phyloP scores from a whole-genome alignment of 176 grass and related monocot genomes.

The Zea luxurians region DNA sequence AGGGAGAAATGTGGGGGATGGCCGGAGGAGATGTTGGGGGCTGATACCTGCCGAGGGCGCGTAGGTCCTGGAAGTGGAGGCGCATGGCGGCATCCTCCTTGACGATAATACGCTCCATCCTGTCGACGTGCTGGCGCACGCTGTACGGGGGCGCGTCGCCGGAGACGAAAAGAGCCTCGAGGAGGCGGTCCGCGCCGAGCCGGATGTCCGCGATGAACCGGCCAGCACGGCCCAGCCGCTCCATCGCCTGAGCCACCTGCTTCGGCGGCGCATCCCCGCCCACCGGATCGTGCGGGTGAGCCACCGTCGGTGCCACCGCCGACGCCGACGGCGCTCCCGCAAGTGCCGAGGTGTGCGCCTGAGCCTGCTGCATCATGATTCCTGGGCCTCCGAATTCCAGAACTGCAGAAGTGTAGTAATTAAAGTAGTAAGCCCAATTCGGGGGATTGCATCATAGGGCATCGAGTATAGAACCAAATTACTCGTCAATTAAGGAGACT shows the following conservation, averaged over 20 bases:
- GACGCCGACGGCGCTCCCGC: slow-evolving; percentile 14
- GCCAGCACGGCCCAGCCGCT: slow-evolving; percentile 65
- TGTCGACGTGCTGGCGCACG: slow-evolving; percentile 40
- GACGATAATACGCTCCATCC: slow-evolving; percentile 35
- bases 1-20: too few relatives aligned
- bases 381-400: background rate
- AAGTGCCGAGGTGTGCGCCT: slow-evolving; percentile 11
- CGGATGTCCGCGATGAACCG: slow-evolving; percentile 90
- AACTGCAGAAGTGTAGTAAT: background rate
- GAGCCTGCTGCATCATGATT: slow-evolving; percentile 48
- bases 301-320: slow-evolving; percentile 20
- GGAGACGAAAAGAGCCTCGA: slow-evolving; percentile 78
- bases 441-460: too few relatives aligned
- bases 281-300: background rate
- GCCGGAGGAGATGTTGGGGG: background rate
- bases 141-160: slow-evolving; percentile 42
- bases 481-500: too few relatives aligned
- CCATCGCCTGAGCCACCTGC: slow-evolving; percentile 97
- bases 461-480: too few relatives aligned
- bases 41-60: slow-evolving; percentile 59
- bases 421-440: background rate
- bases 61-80: slow-evolving; percentile 85
- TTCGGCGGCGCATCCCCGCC: slow-evolving; percentile 79
- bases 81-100: slow-evolving; percentile 79
- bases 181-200: slow-evolving; percentile 77